Percentiles rank a stretch among this genome's conserved stretches.
phyloP scores from a whole-genome alignment of 1,284 basidiomycete species.

The Vanrija pseudolonga region DNA sequence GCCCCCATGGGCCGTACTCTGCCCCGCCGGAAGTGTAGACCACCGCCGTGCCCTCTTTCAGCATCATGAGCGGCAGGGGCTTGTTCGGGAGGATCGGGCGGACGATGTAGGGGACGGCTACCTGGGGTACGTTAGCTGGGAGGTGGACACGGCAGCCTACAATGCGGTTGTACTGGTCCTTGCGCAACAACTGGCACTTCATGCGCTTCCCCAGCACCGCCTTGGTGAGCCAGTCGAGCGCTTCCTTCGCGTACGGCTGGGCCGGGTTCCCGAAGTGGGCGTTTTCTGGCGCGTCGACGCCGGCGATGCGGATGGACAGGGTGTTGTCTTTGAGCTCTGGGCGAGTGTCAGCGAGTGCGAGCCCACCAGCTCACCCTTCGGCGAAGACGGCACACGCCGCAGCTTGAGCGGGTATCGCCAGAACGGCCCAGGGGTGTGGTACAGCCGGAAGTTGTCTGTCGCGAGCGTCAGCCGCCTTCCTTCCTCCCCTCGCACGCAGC shows the following conservation, averaged over 20 bases:
- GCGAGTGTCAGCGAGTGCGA: neutral
- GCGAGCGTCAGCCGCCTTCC: slow-evolving; percentile 12
- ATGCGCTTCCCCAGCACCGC: slow-evolving; percentile 54
- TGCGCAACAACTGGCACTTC: slow-evolving; percentile 60
- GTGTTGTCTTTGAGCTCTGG: slow-evolving; percentile 70
- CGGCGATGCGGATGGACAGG: slow-evolving; percentile 76
- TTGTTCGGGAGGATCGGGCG: slow-evolving; percentile 54
- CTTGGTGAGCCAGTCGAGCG: slow-evolving; percentile 65
- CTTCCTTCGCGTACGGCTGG: slow-evolving; percentile 68
- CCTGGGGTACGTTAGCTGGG: slow-evolving; percentile 53
- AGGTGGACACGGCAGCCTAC: slow-evolving; percentile 52
- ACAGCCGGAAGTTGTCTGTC: slow-evolving; percentile 61
- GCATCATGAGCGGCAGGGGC: slow-evolving; percentile 69
- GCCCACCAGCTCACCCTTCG: slow-evolving; percentile 56
- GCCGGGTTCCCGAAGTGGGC: slow-evolving; percentile 73
- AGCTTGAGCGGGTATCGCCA: slow-evolving; percentile 69
- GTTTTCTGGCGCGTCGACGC: slow-evolving; percentile 82
- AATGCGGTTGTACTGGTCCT: slow-evolving; percentile 76
- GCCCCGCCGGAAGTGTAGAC: slow-evolving; percentile 73
- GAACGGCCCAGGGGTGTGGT: slow-evolving; percentile 73
- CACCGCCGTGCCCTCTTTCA: slow-evolving; percentile 67
- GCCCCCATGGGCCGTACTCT: slow-evolving; percentile 67
- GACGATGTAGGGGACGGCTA: slow-evolving; percentile 56
- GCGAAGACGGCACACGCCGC: slow-evolving; percentile 57
- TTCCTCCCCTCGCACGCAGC: no score